These are phyloP conservation scores for Oryza coarctata DNA, from an alignment of 176 grass and related monocot genomes.

Conservation along the genomic window DNA sequence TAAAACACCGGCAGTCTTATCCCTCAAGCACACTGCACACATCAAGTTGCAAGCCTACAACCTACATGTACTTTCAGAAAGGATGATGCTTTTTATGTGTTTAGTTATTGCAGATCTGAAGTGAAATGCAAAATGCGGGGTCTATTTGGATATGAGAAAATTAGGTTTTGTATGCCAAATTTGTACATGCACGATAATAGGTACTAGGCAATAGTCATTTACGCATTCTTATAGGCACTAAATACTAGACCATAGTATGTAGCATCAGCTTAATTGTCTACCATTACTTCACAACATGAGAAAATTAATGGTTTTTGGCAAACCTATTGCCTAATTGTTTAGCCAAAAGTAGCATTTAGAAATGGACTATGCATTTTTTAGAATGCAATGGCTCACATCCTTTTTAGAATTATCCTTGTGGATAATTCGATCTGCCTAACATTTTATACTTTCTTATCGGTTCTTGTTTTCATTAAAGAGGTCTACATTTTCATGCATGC, in stretches of 20 bases:
- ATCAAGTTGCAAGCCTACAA: background rate
- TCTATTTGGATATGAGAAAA: background rate
- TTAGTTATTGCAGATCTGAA: background rate
- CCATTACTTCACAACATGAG: slow-evolving; percentile 6
- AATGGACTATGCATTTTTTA: background rate
- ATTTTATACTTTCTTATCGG: background rate
- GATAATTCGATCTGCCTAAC: slow-evolving; percentile 48
- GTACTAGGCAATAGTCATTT: slow-evolving; percentile 19
- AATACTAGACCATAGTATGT: background rate
- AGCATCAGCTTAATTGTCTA: background rate
- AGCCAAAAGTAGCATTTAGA: slow-evolving; percentile 18
- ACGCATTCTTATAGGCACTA: slow-evolving; percentile 14
- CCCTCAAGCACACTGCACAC: background rate
- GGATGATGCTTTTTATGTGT: background rate
- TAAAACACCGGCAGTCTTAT: background rate
- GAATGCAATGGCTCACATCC: background rate
- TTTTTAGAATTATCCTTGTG: slow-evolving; percentile 36
- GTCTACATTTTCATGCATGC: slow-evolving; percentile 12
- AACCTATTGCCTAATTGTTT: slow-evolving; percentile 35
- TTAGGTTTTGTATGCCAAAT: slow-evolving; percentile 21
- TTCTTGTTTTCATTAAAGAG: slow-evolving; percentile 10
- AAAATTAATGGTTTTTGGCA: slow-evolving; percentile 11
- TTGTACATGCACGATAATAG: slow-evolving; percentile 21
- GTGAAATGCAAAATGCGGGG: background rate
- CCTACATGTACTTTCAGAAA: background rate